These are phyloP conservation scores for Microsporum ferrugineum DNA, from an alignment of 2,329 filamentous ascomycete genomes.

Conservation along the genomic window DNA sequence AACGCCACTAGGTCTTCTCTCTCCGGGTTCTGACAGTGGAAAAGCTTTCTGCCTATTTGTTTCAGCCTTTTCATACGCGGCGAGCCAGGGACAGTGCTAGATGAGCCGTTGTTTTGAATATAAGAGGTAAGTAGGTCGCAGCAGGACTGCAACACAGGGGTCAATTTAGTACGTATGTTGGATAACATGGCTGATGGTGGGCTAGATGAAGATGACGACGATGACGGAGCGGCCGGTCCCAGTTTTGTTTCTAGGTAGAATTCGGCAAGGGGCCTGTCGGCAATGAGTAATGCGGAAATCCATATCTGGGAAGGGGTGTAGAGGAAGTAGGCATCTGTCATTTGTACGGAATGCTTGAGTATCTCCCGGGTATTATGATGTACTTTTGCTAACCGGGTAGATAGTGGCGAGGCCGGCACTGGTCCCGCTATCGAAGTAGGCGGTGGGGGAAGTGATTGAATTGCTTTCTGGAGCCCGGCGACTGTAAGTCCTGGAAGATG, in stretches of 20 bases:
- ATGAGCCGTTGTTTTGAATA: slow-evolving; percentile 12
- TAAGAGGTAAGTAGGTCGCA: slow-evolving; percentile 31
- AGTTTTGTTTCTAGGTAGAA: slow-evolving; percentile 38
- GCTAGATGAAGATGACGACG: background rate
- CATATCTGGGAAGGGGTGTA: slow-evolving; percentile 92
- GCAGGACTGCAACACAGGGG: slow-evolving; percentile 30
- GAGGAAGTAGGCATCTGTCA: slow-evolving; percentile 95
- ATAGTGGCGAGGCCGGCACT: slow-evolving; percentile 21
- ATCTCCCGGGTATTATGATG: slow-evolving; percentile 63
- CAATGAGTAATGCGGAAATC: slow-evolving; percentile 66
- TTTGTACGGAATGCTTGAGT: slow-evolving; percentile 65
- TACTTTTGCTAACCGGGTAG: slow-evolving; percentile 46
- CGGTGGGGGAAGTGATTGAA: slow-evolving; percentile 24
- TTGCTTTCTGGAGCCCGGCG: slow-evolving; percentile 21
- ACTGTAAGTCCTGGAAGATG: slow-evolving; percentile 23
- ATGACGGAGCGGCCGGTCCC: slow-evolving; percentile 16
- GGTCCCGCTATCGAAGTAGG: slow-evolving; percentile 31
- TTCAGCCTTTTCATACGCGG: slow-evolving; percentile 33
- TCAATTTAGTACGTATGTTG: slow-evolving; percentile 28
- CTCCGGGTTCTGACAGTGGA: slow-evolving; percentile 39
- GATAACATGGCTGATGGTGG: slow-evolving; percentile 15
- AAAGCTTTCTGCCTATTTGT: slow-evolving; percentile 40
- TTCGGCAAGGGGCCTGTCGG: slow-evolving; percentile 45
- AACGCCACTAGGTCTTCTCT: slow-evolving; percentile 33
- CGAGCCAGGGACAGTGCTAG: slow-evolving; percentile 16